These are phyloP conservation scores for Phytophthora vignae DNA, from an alignment of 352 stramenopile genomes.

Conservation along the genomic window DNA sequence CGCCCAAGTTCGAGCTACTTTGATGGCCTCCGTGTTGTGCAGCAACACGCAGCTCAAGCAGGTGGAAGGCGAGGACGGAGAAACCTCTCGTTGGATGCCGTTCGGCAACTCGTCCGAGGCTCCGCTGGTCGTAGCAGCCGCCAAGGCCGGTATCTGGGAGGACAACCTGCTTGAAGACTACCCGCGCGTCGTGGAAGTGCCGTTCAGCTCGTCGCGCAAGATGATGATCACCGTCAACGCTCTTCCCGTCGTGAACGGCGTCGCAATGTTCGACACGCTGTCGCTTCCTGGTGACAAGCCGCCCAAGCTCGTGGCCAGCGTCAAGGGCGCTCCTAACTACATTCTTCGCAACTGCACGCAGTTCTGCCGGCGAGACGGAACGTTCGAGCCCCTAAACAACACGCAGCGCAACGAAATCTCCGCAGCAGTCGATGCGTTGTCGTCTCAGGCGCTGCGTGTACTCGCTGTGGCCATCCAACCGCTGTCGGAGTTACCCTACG, in stretches of 20 bases:
- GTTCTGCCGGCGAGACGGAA: conserved; percentile 60
- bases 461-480: conserved; percentile 91
- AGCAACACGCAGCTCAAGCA: conserved; percentile 81
- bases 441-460: conserved; percentile 85
- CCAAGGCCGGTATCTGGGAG: conserved; percentile 73
- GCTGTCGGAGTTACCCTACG: conserved; percentile 56
- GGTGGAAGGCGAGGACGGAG: conserved; percentile 55
- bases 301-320: conserved; percentile 55
- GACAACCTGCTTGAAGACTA: conserved; percentile 61
- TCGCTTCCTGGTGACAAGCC: conserved; percentile 43
- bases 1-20: conserved; percentile 61
- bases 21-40: conserved; percentile 73
- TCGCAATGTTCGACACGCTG: conserved; percentile 52
- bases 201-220: conserved; percentile 96
- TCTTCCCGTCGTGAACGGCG: conserved; percentile 38
- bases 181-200: conserved; percentile 89
- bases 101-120: conserved; percentile 82
- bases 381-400: conserved; percentile 49
- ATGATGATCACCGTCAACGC: conserved; percentile 92
- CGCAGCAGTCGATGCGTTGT: conserved; percentile 68
- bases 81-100: conserved; percentile 48
- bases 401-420: conserved; percentile 62
- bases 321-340: conserved; percentile 81
- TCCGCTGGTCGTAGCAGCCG: conserved; percentile 74
- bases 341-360: conserved; percentile 73